Evolutionary conservation across 371 early-diverging fungal genomes (phyloP).

Genomic region (Blakeslea trispora): DNA sequence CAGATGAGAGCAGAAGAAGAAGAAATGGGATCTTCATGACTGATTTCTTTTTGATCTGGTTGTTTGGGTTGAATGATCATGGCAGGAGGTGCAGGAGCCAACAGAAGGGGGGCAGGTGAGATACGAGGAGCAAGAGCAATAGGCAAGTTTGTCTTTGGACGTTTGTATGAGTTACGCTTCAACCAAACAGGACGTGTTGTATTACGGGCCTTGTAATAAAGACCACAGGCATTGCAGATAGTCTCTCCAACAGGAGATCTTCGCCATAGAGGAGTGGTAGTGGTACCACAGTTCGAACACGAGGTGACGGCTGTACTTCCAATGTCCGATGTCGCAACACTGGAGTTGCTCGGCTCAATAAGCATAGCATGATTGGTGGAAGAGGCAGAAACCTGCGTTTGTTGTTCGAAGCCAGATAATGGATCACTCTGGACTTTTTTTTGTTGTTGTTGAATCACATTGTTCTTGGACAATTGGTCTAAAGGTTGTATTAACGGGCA

Average conservation of each 20-base stretch:
- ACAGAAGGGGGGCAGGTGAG: conserved; percentile 30
- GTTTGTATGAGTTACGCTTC: conserved; percentile 58
- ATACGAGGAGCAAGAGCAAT: conserved; percentile 27
- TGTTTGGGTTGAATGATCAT: too few species aligned
- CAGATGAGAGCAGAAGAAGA: conserved; percentile 44
- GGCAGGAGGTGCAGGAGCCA: conserved; percentile 34
- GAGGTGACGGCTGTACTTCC: conserved; percentile 53
- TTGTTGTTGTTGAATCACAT: conserved; percentile 31
- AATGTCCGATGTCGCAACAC: conserved; percentile 59
- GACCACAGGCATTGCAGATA: conserved; percentile 94
- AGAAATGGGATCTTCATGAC: not conserved
- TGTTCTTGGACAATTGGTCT: conserved; percentile 15
- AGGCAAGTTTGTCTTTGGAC: conserved; percentile 17
- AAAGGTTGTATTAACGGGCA: conserved; percentile 38
- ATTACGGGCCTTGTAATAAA: conserved; percentile 82
- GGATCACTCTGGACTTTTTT: conserved; percentile 40
- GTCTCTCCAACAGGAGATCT: conserved; percentile 79
- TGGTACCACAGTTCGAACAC: conserved; percentile 90
- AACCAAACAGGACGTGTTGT: conserved; percentile 81
- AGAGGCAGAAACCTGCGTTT: conserved; percentile 36
- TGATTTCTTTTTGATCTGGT: not conserved
- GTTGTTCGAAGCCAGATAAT: conserved; percentile 50
- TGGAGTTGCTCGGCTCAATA: conserved; percentile 60
- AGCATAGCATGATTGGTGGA: conserved; percentile 49
- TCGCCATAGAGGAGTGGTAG: conserved; percentile 93